A percentile compares a stretch with the other conserved stretches of the same genome.
phyloP scores from a whole-genome alignment of 2,329 filamentous ascomycete species.

The Annulohypoxylon truncatum region DNA sequence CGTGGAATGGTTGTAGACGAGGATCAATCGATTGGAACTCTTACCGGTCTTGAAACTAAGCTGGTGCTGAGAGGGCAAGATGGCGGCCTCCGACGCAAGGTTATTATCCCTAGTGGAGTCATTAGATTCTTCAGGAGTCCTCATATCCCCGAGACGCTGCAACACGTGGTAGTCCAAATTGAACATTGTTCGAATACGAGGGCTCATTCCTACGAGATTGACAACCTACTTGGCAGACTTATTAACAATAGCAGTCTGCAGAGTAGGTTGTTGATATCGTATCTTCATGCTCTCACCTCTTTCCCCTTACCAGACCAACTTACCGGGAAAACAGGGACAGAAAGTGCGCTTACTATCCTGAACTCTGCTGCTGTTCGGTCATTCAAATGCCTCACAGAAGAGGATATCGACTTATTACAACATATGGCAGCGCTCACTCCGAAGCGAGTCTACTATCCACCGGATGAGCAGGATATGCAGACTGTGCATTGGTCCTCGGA shows the following conservation, averaged over 20 bases:
- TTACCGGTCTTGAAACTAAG: constrained; percentile 62
- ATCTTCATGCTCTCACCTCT: constrained; percentile 67
- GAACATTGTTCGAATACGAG: constrained; percentile 11
- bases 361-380: constrained; percentile 62
- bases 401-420: constrained; percentile 52
- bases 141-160: no score
- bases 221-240: constrained; percentile 62
- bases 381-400: constrained; percentile 53
- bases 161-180: constrained; percentile 28
- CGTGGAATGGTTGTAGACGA: constrained; percentile 61
- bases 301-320: constrained; percentile 63
- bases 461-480: constrained; percentile 59
- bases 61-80: constrained; percentile 57
- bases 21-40: constrained; percentile 58
- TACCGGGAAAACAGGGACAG: constrained; percentile 63
- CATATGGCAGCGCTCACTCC: constrained; percentile 58
- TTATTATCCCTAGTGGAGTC: constrained; percentile 39
- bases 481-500: constrained; percentile 55
- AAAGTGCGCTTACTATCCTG: constrained; percentile 63
- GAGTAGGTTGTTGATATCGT: constrained; percentile 63
- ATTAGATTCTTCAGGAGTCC: neutral
- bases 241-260: constrained; percentile 61
- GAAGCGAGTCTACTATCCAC: constrained; percentile 58
- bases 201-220: constrained; percentile 56
- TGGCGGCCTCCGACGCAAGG: constrained; percentile 15